These are phyloP conservation scores for Sporormia fimetaria DNA, from an alignment of 495 filamentous ascomycete species.

Conservation along the genomic window DNA sequence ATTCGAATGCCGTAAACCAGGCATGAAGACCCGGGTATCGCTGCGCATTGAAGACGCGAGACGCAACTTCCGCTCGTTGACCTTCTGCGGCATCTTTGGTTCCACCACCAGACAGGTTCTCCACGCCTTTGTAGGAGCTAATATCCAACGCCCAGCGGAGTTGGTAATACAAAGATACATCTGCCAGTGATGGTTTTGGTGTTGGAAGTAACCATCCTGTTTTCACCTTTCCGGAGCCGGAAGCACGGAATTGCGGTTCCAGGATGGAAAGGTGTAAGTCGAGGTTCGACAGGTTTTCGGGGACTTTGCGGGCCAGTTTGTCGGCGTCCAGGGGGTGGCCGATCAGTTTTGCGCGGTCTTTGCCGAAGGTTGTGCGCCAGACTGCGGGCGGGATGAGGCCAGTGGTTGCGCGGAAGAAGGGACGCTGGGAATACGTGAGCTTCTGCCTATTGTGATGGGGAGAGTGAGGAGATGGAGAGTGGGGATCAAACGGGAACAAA, in stretches of 20 bases:
- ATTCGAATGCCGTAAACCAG: slow-evolving; percentile 24
- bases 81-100: slow-evolving; percentile 17
- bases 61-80: slow-evolving; percentile 14
- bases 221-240: slow-evolving; percentile 1
- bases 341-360: slow-evolving; percentile 26
- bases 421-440: slow-evolving; percentile 3
- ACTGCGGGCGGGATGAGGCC: slow-evolving; percentile 29
- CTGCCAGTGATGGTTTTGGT: slow-evolving; percentile 22
- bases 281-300: slow-evolving; percentile 25
- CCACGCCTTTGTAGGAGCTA: slow-evolving; percentile 20
- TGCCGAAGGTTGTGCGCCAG: slow-evolving; percentile 27
- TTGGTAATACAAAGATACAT: slow-evolving; percentile 28
- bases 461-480: background rate
- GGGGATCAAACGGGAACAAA: background rate
- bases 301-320: slow-evolving; percentile 28
- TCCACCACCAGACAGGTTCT: slow-evolving; percentile 28
- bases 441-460: background rate
- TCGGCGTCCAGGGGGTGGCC: slow-evolving; percentile 28
- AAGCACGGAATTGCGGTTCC: slow-evolving; percentile 25
- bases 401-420: slow-evolving; percentile 29
- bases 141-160: slow-evolving; percentile 30
- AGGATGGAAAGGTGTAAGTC: slow-evolving; percentile 30
- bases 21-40: slow-evolving; percentile 25
- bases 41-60: slow-evolving; percentile 25
- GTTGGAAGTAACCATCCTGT: slow-evolving; percentile 25